phyloP scores from a whole-genome alignment of 176 grass and related monocot species.

The Lolium perenne region DNA sequence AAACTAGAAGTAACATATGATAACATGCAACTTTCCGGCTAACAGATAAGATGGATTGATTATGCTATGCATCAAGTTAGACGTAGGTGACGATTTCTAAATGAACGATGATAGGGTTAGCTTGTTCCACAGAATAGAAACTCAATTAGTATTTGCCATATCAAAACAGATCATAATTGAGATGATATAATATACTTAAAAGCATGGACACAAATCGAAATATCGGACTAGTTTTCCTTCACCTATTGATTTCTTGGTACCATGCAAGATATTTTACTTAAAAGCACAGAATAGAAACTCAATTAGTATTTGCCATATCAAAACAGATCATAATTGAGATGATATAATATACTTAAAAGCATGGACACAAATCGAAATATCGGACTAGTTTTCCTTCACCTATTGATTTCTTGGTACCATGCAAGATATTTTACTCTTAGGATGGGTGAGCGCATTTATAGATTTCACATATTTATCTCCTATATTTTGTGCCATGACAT shows the following conservation, averaged over 20 bases:
- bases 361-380: not conserved
- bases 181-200: not conserved
- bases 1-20: not conserved
- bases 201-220: not conserved
- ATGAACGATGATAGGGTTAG: not conserved
- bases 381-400: not conserved
- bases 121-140: not conserved
- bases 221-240: not conserved
- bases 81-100: not conserved
- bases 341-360: not conserved
- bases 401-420: not conserved
- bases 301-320: not conserved
- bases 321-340: not conserved
- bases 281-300: too few species aligned
- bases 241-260: not conserved
- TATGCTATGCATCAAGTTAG: not conserved
- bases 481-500: not conserved
- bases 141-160: not conserved
- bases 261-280: not conserved
- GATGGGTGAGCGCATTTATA: not conserved
- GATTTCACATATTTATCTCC: constrained; percentile 7
- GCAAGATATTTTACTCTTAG: not conserved
- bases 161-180: not conserved
- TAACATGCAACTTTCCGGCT: not conserved
- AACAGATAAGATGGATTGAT: not conserved